phyloP scores from a whole-genome alignment of 78 protist species.

The Mantamonas sphyraenae region DNA sequence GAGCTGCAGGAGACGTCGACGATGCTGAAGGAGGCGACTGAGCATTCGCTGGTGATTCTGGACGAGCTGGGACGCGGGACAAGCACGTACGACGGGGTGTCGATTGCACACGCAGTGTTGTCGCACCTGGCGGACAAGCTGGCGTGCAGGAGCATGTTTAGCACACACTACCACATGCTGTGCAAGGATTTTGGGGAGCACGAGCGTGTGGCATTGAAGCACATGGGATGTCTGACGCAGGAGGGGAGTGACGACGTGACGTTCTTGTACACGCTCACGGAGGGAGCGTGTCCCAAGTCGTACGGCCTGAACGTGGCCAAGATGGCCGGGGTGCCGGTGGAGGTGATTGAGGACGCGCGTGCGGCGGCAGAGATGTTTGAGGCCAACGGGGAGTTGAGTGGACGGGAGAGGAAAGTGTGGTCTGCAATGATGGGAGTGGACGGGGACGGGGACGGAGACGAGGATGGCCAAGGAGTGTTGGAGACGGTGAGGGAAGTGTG shows the following conservation, averaged over 20 bases:
- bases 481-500: no score
- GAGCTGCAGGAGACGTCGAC: slow-evolving; percentile 68
- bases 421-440: no score
- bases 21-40: slow-evolving; percentile 60
- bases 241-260: slow-evolving; percentile 51
- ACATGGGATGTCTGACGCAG: slow-evolving; percentile 71
- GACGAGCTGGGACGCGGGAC: slow-evolving; percentile 97
- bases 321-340: slow-evolving; percentile 72
- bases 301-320: slow-evolving; percentile 93
- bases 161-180: slow-evolving; percentile 94
- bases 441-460: no score
- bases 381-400: no score
- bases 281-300: slow-evolving; percentile 67
- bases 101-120: slow-evolving; percentile 74
- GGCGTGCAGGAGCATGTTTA: slow-evolving; percentile 77
- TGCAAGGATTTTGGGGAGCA: slow-evolving; percentile 52
- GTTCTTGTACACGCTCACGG: slow-evolving; percentile 72
- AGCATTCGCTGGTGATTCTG: slow-evolving; percentile 80
- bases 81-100: slow-evolving; percentile 77
- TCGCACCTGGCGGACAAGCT: slow-evolving; percentile 17
- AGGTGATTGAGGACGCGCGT: slow-evolving; percentile 40
- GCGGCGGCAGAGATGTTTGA: slow-evolving; percentile 44
- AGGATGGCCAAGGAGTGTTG: no score
- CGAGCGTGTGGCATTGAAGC: slow-evolving; percentile 23
- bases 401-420: no score